Percentiles rank a stretch among this genome's conserved stretches.
phyloP scores from a whole-genome alignment of 768 basidiomycete genomes.

The Collybia sp. region DNA sequence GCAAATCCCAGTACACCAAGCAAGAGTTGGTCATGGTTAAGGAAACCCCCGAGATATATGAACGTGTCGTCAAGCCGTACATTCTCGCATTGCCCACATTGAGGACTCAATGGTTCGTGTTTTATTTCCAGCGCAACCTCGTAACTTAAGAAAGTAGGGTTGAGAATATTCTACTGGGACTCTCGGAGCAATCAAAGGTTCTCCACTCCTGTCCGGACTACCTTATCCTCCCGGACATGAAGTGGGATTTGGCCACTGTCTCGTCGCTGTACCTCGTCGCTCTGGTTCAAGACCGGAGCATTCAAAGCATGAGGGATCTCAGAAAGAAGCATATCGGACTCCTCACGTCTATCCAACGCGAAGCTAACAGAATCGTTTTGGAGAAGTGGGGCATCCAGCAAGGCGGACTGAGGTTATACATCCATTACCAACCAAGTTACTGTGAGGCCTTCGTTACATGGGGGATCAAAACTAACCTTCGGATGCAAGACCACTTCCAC shows the following conservation, averaged over 20 bases:
- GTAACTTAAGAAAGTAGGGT: slow-evolving; percentile 50
- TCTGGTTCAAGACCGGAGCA: slow-evolving; percentile 53
- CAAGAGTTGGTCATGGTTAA: slow-evolving; percentile 70
- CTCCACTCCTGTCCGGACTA: slow-evolving; percentile 63
- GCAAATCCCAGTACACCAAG: slow-evolving; percentile 55
- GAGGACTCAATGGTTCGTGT: slow-evolving; percentile 73
- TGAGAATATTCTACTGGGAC: slow-evolving; percentile 73
- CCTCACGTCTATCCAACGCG: slow-evolving; percentile 57
- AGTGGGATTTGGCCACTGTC: slow-evolving; percentile 85
- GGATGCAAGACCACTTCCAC: slow-evolving; percentile 78
- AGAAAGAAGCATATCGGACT: slow-evolving; percentile 57
- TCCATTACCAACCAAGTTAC: slow-evolving; percentile 97
- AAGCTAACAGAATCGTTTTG: slow-evolving; percentile 47
- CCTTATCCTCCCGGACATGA: slow-evolving; percentile 90
- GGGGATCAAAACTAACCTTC: neutral
- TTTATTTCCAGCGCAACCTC: neutral
- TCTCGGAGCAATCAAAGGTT: slow-evolving; percentile 70
- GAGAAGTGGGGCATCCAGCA: slow-evolving; percentile 62
- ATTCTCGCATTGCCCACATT: slow-evolving; percentile 69
- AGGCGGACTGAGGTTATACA: slow-evolving; percentile 69
- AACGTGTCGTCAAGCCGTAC: slow-evolving; percentile 68
- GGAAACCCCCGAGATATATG: slow-evolving; percentile 82
- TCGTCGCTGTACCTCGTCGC: slow-evolving; percentile 83
- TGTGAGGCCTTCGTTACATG: slow-evolving; percentile 52
- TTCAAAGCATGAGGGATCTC: slow-evolving; percentile 78